These are phyloP conservation scores for Poa pratensis DNA, from an alignment of 176 grass and related monocot species.

Conservation along the genomic window DNA sequence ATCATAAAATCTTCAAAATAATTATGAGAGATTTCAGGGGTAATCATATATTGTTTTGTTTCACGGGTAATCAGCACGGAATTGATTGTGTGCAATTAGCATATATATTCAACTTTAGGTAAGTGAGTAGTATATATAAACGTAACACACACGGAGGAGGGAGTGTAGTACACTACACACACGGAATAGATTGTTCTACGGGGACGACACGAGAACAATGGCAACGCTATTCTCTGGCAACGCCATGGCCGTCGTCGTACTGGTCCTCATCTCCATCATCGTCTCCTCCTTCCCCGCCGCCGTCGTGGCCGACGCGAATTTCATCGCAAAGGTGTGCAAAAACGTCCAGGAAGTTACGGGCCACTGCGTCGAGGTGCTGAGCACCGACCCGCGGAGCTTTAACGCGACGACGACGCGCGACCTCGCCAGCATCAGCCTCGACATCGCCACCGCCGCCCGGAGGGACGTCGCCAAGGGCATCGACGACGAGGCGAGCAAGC, in stretches of 20 bases:
- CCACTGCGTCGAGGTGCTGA: background rate
- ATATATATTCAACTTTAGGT: no score
- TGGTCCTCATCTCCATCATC: background rate
- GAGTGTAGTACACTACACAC: no score
- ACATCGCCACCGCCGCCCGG: background rate
- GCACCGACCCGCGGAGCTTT: background rate
- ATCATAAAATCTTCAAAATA: no score
- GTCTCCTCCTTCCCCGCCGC: background rate
- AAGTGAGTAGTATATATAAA: no score
- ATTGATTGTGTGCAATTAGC: no score
- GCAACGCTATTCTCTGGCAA: background rate
- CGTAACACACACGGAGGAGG: no score
- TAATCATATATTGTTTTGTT: no score
- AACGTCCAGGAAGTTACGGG: background rate
- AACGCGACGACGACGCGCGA: background rate
- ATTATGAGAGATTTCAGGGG: no score
- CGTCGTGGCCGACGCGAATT: background rate
- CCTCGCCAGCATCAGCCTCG: background rate
- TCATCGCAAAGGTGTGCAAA: background rate
- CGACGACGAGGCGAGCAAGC: background rate
- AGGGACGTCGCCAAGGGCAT: background rate
- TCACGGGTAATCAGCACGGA: no score
- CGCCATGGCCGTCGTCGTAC: background rate
- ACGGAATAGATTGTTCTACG: no score
- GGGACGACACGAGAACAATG: background rate